phyloP scores from a whole-genome alignment of 352 stramenopile genomes.

The Phytophthora colocasiae region DNA sequence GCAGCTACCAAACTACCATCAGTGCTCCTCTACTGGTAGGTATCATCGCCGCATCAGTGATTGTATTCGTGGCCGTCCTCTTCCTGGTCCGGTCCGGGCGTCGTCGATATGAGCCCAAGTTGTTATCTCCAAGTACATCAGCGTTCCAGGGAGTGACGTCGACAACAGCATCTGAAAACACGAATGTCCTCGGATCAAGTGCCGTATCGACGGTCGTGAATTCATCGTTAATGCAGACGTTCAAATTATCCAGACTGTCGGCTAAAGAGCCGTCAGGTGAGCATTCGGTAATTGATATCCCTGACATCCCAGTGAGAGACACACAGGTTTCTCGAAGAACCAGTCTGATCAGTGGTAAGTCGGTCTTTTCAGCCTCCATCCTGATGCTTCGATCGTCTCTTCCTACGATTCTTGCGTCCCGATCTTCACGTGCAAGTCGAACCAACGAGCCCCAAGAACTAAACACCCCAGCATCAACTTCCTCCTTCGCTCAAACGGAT shows the following conservation, averaged over 20 bases:
- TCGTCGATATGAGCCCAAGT: conserved; percentile 15
- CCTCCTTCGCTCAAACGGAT: conserved; percentile 2
- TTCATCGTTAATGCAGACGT: conserved; percentile 30
- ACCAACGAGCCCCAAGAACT: neutral
- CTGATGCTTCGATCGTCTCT: conserved; percentile 22
- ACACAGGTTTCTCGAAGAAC: conserved; percentile 17
- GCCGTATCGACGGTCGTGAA: conserved; percentile 15
- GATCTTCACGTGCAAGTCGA: conserved; percentile 5
- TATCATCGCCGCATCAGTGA: conserved; percentile 22
- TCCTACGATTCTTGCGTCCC: conserved; percentile 14
- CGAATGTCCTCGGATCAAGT: conserved; percentile 13
- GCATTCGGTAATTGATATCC: conserved; percentile 15
- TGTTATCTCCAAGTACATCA: conserved; percentile 19
- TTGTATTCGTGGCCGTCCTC: conserved; percentile 24
- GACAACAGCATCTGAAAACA: conserved; percentile 14
- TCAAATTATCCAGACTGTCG: conserved; percentile 24
- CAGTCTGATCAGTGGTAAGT: conserved; percentile 22
- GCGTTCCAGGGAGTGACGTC: conserved; percentile 30
- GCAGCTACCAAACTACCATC: neutral
- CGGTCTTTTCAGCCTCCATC: conserved; percentile 29
- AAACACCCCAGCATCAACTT: conserved; percentile 10
- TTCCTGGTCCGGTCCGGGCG: conserved; percentile 26
- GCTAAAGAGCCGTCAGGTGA: conserved; percentile 4
- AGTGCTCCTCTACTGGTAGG: conserved; percentile 16
- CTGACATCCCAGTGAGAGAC: neutral